Evolutionary conservation across 129 eudicot genomes (phyloP), one percentile per base, ranked within the genome.

Genomic region (Helichrysum umbraculigerum): DNA sequence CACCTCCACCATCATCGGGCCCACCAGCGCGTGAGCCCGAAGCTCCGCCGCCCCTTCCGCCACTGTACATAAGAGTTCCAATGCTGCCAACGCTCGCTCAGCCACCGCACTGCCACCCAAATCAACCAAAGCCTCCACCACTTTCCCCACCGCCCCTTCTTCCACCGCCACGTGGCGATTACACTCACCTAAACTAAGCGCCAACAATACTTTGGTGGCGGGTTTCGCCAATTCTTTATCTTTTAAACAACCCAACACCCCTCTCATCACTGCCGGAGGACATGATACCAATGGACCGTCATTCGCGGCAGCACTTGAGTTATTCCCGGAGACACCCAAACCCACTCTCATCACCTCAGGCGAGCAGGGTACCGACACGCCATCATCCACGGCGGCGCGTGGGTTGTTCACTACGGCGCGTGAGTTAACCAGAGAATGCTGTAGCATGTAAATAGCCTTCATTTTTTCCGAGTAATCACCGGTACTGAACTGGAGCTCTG

Each of bases 1-100:
- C 8, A 87, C 87, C 74, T 88, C 85, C 85, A 93, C 98, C 89
- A 93, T 85, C 96, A 93, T 86, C 34, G 98, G 98, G 72, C 92
- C 98, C 11, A 92, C 92, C 44, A 93, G 81, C 66, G 96, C 98
- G 79, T 93, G 98, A 3, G 88, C 81, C 81, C 95, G 76, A 35
- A 90, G 86, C 73, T 88, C 92, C 71, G 86, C 92, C 68, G 95
- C 96, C 56, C 98, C 98, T 77, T 93, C 98, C 62, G 81, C 89
- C 78, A 89, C 90, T 77, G 94, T 93, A 81, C 96, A 90, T 21
- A 93, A 71, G 4, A 93, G 79, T 35, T 93, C 98, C 72, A 92
- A 60, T 51, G 95, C 96, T 42, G 98, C 98, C 22, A 92, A 25
- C 0, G 95, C 89, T 78, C 98, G 73, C 80, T 90, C 96, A 62